phyloP scores from a whole-genome alignment of 768 basidiomycete species.

The Fibroporia radiculosa region DNA sequence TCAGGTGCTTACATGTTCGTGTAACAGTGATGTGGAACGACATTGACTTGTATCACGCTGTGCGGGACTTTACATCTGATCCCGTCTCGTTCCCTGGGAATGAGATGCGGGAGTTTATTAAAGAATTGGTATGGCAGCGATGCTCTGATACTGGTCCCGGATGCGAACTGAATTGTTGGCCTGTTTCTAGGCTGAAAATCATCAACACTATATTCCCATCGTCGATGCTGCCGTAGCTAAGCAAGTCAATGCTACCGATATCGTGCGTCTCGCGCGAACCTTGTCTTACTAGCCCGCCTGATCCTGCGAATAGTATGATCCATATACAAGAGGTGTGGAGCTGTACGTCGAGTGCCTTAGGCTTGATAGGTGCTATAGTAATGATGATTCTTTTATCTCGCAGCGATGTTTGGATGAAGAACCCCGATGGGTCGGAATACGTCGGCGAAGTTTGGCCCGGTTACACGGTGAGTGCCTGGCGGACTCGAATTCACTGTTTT shows the following conservation, averaged over 20 bases:
- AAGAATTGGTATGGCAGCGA: conserved; percentile 47
- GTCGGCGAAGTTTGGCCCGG: conserved; percentile 77
- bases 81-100: conserved; percentile 53
- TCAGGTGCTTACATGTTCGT: background rate
- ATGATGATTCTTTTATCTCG: background rate
- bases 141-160: too few relatives aligned
- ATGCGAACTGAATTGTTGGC: background rate
- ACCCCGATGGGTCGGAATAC: conserved; percentile 66
- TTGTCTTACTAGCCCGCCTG: background rate
- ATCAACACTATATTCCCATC: conserved; percentile 61
- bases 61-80: conserved; percentile 63
- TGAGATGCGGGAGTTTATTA: conserved; percentile 46
- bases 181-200: conserved; percentile 28
- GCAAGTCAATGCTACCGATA: conserved; percentile 50
- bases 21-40: conserved; percentile 68
- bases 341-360: conserved; percentile 26
- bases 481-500: too few relatives aligned
- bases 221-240: conserved; percentile 57
- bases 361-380: background rate
- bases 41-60: conserved; percentile 64
- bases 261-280: conserved; percentile 33
- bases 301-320: conserved; percentile 43
- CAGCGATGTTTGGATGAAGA: conserved; percentile 68
- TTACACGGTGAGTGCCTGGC: conserved; percentile 48
- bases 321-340: conserved; percentile 56